Evolutionary conservation across 2,329 filamentous ascomycete species (phyloP).

Genomic region (Colletotrichum sidae): DNA sequence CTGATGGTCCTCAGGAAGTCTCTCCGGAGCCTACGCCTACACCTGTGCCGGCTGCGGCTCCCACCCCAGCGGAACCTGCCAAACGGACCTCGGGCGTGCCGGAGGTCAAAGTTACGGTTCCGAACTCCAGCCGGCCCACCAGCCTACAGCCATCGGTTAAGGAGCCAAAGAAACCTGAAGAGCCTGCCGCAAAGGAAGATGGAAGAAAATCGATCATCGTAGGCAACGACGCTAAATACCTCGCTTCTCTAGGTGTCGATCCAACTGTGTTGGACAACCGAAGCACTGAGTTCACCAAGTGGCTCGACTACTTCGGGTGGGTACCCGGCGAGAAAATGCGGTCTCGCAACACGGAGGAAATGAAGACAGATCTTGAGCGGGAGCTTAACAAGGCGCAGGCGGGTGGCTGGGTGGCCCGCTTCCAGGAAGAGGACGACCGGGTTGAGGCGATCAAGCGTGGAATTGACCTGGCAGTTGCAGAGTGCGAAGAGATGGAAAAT

Average conservation of each 20-base stretch:
- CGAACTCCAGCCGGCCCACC: conserved; percentile 52
- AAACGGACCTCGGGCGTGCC: conserved; percentile 57
- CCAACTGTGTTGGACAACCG: conserved; percentile 79
- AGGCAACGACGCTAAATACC: conserved; percentile 82
- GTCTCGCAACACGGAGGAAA: conserved; percentile 79
- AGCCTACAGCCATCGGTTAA: conserved; percentile 54
- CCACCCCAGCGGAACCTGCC: conserved; percentile 43
- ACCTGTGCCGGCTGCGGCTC: conserved; percentile 41
- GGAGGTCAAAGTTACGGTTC: conserved; percentile 69
- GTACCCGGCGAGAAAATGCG: conserved; percentile 80
- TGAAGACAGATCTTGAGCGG: conserved; percentile 85
- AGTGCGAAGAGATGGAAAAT: conserved; percentile 97
- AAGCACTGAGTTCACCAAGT: conserved; percentile 83
- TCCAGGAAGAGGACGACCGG: conserved; percentile 88
- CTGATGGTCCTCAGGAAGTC: conserved; percentile 48
- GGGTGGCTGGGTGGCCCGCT: conserved; percentile 88
- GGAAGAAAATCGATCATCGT: conserved; percentile 71
- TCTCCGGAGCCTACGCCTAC: conserved; percentile 39
- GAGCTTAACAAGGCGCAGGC: conserved; percentile 93
- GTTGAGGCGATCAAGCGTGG: conserved; percentile 87
- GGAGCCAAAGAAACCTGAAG: conserved; percentile 44
- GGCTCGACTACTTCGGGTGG: conserved; percentile 91
- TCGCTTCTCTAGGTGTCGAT: conserved; percentile 82
- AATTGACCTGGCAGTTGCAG: conserved; percentile 89
- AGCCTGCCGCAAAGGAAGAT: conserved; percentile 56